Evolutionary conservation across 163 green algal species (phyloP).

Genomic region (Scenedesmus sp.): DNA sequence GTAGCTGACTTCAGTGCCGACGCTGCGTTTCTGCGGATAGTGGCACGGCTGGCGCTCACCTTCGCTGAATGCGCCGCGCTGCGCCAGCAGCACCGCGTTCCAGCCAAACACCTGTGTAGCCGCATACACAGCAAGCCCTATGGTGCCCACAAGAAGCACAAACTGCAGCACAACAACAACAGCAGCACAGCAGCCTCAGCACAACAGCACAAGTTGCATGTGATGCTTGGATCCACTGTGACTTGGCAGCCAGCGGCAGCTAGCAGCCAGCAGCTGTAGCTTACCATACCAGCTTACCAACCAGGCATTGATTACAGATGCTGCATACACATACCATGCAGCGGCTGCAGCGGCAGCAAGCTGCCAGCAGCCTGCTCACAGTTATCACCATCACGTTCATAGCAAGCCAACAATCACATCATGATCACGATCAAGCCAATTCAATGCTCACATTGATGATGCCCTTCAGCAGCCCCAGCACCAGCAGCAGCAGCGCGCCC

Average conservation of each 20-base stretch:
- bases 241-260: too few relatives aligned
- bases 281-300: too few relatives aligned
- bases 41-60: not conserved
- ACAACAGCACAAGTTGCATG: not conserved
- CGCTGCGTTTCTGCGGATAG: not conserved
- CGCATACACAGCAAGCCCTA: conserved; percentile 17
- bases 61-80: not conserved
- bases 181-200: not conserved
- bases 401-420: too few relatives aligned
- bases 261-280: too few relatives aligned
- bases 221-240: too few relatives aligned
- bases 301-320: too few relatives aligned
- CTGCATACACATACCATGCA: not conserved
- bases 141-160: conserved; percentile 23
- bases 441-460: conserved; percentile 22
- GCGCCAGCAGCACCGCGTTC: conserved; percentile 21
- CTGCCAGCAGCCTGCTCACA: not conserved
- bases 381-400: too few relatives aligned
- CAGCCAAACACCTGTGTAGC: conserved; percentile 46
- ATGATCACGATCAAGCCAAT: too few relatives aligned
- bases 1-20: too few relatives aligned
- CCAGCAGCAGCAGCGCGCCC: conserved; percentile 32
- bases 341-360: not conserved
- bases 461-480: conserved; percentile 43
- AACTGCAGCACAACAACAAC: conserved; percentile 13